Percentiles rank a stretch among this genome's conserved stretches.
These are phyloP conservation scores for Aegilops tauschii DNA, from an alignment of 176 grass and related monocot genomes.

Conservation along the genomic window DNA sequence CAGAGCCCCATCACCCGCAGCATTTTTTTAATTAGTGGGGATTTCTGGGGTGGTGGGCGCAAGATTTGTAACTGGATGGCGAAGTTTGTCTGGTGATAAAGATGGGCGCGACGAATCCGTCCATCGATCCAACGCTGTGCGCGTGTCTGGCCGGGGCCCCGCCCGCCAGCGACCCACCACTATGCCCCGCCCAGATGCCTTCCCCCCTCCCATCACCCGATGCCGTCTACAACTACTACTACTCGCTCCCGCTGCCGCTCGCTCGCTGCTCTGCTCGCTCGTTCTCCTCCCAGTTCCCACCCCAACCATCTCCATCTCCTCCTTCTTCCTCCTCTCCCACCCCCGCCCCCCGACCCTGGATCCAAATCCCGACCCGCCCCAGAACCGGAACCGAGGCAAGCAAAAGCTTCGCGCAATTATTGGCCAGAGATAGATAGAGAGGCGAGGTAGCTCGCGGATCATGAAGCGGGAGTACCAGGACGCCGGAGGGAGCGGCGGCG, in stretches of 20 bases:
- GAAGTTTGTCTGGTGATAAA: constrained; percentile 45
- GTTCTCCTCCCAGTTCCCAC: background rate
- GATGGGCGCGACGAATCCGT: constrained; percentile 33
- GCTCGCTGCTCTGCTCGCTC: background rate
- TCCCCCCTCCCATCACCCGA: constrained; percentile 8
- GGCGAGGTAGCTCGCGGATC: background rate
- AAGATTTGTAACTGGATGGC: constrained; percentile 52
- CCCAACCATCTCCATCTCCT: no score
- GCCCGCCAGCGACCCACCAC: constrained; percentile 7
- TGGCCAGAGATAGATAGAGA: background rate
- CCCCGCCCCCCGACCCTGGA: constrained; percentile 32
- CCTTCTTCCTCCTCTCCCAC: background rate
- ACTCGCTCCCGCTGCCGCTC: background rate
- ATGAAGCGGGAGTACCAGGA: constrained; percentile 94
- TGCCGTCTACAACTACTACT: constrained; percentile 13
- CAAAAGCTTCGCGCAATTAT: constrained; percentile 31
- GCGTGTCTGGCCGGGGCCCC: constrained; percentile 2
- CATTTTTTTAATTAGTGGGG: no score
- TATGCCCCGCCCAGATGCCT: constrained; percentile 35
- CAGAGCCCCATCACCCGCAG: no score
- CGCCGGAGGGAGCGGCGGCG: constrained; percentile 31
- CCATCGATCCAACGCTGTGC: constrained; percentile 43
- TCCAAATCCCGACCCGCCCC: constrained; percentile 48
- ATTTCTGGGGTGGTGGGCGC: constrained; percentile 43
- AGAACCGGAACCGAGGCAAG: constrained; percentile 33